Evolutionary conservation across 148 eudicot genomes (phyloP).

Genomic region (Silene latifolia): DNA sequence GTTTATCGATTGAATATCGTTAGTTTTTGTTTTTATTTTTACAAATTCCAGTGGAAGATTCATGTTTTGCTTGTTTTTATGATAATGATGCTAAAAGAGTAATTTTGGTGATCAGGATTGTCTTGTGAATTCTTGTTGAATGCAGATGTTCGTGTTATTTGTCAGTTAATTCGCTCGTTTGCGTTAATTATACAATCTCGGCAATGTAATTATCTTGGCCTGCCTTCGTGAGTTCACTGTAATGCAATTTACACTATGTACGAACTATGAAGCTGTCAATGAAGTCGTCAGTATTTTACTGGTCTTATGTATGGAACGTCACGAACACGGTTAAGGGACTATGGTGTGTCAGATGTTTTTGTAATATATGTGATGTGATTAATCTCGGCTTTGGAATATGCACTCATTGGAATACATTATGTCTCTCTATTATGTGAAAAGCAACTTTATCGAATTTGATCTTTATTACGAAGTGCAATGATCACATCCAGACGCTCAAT

Average conservation of each 20-base stretch:
- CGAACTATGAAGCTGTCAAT: background rate
- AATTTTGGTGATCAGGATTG: background rate
- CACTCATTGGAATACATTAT: background rate
- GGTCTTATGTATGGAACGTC: background rate
- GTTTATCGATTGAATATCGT: conserved; percentile 2
- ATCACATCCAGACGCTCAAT: background rate
- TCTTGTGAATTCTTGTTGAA: background rate
- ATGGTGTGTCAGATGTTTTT: background rate
- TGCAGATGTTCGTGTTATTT: background rate
- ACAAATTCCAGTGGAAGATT: background rate
- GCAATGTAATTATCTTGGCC: background rate
- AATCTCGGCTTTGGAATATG: background rate
- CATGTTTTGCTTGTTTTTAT: background rate
- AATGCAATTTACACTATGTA: background rate
- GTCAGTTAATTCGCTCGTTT: background rate
- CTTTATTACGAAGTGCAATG: background rate
- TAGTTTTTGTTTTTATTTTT: background rate
- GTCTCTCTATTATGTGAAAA: background rate
- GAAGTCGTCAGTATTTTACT: background rate
- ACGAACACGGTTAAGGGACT: background rate
- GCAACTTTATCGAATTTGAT: background rate
- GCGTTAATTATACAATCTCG: background rate
- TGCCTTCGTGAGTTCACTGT: background rate
- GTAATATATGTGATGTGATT: background rate
- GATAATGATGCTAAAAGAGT: background rate